Evolutionary conservation across 345 rosid species (phyloP), one percentile per base, ranked within the genome.

Genomic region (Noccaea caerulescens): DNA sequence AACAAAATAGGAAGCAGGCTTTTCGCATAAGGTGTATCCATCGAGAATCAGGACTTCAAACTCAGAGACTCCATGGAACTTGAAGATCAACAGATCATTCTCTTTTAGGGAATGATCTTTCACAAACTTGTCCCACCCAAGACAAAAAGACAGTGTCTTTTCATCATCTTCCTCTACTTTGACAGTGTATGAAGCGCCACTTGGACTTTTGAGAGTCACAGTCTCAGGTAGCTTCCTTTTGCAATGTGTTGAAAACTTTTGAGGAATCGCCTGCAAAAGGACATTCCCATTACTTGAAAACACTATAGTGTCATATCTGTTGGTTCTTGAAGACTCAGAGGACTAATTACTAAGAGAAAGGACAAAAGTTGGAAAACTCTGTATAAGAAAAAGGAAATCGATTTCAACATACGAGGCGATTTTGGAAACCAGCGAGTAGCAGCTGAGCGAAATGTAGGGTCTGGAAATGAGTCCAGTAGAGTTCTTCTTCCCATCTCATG

Each of bases 381-480:
- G 58, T 32, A 32, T 32, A 46, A 23, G 30, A 13, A 9, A 66
- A 52, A 68, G 36, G 56, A 63, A 14, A 63, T 14, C 7, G 54
- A 14, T 42, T 60, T 14, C 12, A 67, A 63, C 87, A 60, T 76
- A 87, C 96, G 8, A 91, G 85, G 12, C 66, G 82, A 30, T 60
- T 85, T 53, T 77, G 65, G 66, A 84, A 92, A 45, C 83, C 89
- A 49, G 84, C 71, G 52, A 51, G 82, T 59, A 92, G 89, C 25
- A 74, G 75, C 72, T 76, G 96, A 78, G 77, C 69, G 82, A 89
- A 91, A 76, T 80, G 86, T 10, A 79, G 49, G 20, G 67, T 80
- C 73, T 83, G 84, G 75, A 91, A 91, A 68, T 80, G 88, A 65
- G 68, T 82, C 96, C 96, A 92, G 60, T 86, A 89, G 4, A 89